Evolutionary conservation across 2,329 filamentous ascomycete species (phyloP).

Genomic region (Neofusicoccum cordaticola): DNA sequence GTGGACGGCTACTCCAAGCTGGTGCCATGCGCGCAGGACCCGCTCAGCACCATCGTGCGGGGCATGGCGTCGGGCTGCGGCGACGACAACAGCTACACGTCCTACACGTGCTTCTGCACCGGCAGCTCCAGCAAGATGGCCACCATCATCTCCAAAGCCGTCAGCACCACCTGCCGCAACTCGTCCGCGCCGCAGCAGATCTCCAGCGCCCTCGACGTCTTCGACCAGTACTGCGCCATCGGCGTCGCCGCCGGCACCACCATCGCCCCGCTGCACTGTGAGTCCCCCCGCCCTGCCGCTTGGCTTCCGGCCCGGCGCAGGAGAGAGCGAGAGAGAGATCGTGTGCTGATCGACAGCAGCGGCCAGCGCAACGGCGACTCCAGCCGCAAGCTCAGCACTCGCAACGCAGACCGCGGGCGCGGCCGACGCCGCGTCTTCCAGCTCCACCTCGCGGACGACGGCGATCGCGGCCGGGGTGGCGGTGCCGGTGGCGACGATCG

Average conservation of each 20-base stretch:
- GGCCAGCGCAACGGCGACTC: neutral
- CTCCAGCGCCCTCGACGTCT: neutral
- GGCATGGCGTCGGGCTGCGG: neutral
- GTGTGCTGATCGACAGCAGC: too few species aligned
- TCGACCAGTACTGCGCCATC: neutral
- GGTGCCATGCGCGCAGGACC: neutral
- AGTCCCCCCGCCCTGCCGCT: too few species aligned
- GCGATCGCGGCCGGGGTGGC: neutral
- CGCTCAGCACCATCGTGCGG: neutral
- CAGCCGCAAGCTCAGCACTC: neutral
- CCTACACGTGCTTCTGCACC: conserved; percentile 2
- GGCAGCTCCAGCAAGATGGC: neutral
- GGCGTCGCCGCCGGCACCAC: neutral
- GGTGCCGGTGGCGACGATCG: neutral
- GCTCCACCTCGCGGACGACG: neutral
- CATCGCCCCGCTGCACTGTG: too few species aligned
- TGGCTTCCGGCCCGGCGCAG: too few species aligned
- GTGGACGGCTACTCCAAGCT: neutral
- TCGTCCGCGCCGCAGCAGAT: neutral
- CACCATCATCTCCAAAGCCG: neutral
- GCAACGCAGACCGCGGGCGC: neutral
- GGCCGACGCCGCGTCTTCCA: neutral
- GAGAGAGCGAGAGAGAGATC: too few species aligned
- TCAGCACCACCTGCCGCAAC: neutral
- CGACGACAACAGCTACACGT: neutral